A percentile compares a stretch with the other conserved stretches of the same genome.
These are phyloP conservation scores for Aegilops tauschii DNA, from an alignment of 176 grass and related monocot species.

Conservation along the genomic window DNA sequence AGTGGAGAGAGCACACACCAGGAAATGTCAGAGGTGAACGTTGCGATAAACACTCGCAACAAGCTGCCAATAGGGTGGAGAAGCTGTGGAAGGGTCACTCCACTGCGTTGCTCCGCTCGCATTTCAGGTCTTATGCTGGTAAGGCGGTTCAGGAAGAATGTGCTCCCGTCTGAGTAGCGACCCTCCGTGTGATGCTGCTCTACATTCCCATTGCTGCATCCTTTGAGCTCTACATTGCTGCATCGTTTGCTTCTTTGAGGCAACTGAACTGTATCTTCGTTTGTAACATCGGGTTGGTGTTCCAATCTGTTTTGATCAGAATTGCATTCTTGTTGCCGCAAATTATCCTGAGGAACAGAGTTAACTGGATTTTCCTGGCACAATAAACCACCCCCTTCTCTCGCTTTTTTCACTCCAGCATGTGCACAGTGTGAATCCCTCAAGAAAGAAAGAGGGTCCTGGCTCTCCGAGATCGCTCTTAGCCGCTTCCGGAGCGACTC, in stretches of 20 bases:
- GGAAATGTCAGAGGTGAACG: conserved; percentile 86
- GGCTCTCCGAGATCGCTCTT: conserved; percentile 50
- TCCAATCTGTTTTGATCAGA: conserved; percentile 7
- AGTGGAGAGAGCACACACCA: conserved; percentile 45
- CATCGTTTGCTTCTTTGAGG: neutral
- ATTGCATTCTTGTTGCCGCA: neutral
- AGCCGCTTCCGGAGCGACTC: conserved; percentile 52
- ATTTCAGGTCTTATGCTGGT: conserved; percentile 7
- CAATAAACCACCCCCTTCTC: neutral
- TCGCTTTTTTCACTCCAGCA: conserved; percentile 2
- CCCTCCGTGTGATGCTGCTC: conserved; percentile 14
- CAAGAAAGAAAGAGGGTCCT: conserved; percentile 69
- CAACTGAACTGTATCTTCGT: neutral
- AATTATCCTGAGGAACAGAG: neutral
- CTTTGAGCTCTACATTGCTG: neutral
- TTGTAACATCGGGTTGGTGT: neutral
- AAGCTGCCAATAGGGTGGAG: conserved; percentile 59
- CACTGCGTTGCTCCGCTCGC: neutral
- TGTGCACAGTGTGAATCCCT: conserved; percentile 16
- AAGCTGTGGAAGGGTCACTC: conserved; percentile 75
- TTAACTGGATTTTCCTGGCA: neutral
- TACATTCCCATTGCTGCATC: neutral
- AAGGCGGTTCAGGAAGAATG: conserved; percentile 78
- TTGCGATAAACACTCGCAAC: conserved; percentile 71
- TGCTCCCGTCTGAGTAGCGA: conserved; percentile 73